phyloP scores from a whole-genome alignment of 306 rosid genomes.

The Carpinus viminea region DNA sequence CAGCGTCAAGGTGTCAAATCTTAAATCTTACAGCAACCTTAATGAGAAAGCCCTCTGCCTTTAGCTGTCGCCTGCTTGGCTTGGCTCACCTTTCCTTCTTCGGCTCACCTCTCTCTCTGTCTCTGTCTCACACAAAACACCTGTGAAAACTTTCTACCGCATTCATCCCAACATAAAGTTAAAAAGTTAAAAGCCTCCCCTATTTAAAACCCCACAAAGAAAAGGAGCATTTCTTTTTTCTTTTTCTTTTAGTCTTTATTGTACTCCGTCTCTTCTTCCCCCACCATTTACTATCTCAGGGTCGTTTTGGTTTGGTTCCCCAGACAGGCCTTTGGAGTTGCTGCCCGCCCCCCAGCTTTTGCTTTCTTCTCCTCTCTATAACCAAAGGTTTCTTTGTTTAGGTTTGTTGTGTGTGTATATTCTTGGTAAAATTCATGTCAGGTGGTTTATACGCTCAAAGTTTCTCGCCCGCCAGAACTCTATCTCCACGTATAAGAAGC shows the following conservation, averaged over 20 bases:
- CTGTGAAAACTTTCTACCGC: background rate
- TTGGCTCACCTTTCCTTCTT: too few relatives aligned
- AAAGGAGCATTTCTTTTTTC: background rate
- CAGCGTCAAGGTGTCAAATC: background rate
- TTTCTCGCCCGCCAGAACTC: slow-evolving; percentile 47
- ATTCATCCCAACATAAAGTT: background rate
- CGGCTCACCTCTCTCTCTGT: background rate
- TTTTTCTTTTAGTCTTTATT: background rate
- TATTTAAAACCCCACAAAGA: background rate
- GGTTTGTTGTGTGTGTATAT: background rate
- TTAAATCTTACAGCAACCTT: background rate
- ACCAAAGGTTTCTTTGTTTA: slow-evolving; percentile 19
- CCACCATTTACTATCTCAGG: background rate
- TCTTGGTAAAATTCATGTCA: slow-evolving; percentile 39
- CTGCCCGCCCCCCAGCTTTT: background rate
- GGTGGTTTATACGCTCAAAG: slow-evolving; percentile 46
- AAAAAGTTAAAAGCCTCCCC: background rate
- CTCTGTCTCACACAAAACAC: background rate
- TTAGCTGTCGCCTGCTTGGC: background rate
- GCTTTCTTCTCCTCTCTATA: slow-evolving; percentile 12
- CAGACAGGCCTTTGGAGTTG: background rate
- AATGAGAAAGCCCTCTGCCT: background rate
- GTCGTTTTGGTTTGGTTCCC: background rate
- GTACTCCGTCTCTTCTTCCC: background rate
- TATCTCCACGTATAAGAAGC: slow-evolving; percentile 51